These are phyloP conservation scores for Fusarium setosum DNA, from an alignment of 2,329 filamentous ascomycete species.

Conservation along the genomic window DNA sequence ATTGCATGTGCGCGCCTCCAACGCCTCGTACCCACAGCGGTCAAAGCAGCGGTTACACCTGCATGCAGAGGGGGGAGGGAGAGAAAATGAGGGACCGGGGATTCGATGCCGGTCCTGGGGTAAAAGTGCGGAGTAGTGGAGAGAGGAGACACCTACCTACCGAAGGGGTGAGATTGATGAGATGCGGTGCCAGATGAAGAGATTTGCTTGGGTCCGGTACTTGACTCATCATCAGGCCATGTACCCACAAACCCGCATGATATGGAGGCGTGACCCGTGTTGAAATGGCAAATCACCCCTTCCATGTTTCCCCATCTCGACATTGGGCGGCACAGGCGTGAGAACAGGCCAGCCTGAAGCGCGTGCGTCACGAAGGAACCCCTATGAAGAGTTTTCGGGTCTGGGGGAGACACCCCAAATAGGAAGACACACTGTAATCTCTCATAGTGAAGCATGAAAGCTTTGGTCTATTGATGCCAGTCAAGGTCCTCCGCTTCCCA, in stretches of 20 bases:
- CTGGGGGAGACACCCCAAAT: not conserved
- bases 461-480: not conserved
- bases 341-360: not conserved
- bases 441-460: not conserved
- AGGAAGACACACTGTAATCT: not conserved
- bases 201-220: constrained; percentile 18
- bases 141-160: constrained; percentile 15
- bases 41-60: not conserved
- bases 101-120: constrained; percentile 19
- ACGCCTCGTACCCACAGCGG: constrained; percentile 3
- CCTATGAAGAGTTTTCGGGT: too few species aligned
- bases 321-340: not conserved
- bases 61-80: constrained; percentile 1
- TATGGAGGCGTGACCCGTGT: constrained; percentile 5
- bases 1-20: constrained; percentile 2
- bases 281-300: not conserved
- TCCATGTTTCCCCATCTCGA: not conserved
- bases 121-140: constrained; percentile 41
- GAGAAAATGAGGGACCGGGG: not conserved
- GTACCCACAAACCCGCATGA: constrained; percentile 20
- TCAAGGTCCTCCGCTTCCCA: not conserved
- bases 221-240: constrained; percentile 32
- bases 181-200: constrained; percentile 17
- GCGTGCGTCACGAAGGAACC: not conserved
- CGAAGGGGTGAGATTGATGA: constrained; percentile 24